These are phyloP conservation scores for Hippophae rhamnoides DNA, from an alignment of 306 rosid species.

Conservation along the genomic window DNA sequence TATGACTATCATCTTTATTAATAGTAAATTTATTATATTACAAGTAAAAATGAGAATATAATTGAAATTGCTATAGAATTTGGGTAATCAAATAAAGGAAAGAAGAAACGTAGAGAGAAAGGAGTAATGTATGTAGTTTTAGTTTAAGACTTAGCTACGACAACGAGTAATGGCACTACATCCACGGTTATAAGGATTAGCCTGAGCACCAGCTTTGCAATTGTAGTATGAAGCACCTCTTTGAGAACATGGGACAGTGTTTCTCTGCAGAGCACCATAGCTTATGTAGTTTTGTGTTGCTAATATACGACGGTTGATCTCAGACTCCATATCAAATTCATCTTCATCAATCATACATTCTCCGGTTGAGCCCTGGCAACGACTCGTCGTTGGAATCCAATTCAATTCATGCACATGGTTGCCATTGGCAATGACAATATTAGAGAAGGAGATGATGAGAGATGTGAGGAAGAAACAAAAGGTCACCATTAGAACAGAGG, in stretches of 20 bases:
- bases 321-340: conserved; percentile 41
- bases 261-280: conserved; percentile 57
- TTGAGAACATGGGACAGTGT: conserved; percentile 67
- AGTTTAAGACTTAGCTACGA: conserved; percentile 24
- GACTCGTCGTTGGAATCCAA: conserved; percentile 28
- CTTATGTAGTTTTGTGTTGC: conserved; percentile 68
- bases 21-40: background rate
- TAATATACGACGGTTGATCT: conserved; percentile 59
- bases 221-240: conserved; percentile 83
- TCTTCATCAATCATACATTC: conserved; percentile 43
- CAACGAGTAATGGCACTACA: conserved; percentile 66
- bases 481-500: conserved; percentile 17
- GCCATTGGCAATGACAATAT: conserved; percentile 4
- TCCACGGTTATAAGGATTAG: conserved; percentile 75
- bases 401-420: conserved; percentile 13
- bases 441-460: conserved; percentile 5
- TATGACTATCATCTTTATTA: background rate
- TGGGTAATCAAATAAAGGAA: background rate
- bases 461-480: conserved; percentile 22
- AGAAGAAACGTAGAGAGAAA: background rate
- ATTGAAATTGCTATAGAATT: no score
- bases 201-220: conserved; percentile 52
- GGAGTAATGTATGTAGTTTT: background rate
- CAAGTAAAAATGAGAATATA: background rate
- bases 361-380: conserved; percentile 51